Evolutionary conservation across 2,329 filamentous ascomycete genomes (phyloP).

Genomic region (Neonectria faginata): DNA sequence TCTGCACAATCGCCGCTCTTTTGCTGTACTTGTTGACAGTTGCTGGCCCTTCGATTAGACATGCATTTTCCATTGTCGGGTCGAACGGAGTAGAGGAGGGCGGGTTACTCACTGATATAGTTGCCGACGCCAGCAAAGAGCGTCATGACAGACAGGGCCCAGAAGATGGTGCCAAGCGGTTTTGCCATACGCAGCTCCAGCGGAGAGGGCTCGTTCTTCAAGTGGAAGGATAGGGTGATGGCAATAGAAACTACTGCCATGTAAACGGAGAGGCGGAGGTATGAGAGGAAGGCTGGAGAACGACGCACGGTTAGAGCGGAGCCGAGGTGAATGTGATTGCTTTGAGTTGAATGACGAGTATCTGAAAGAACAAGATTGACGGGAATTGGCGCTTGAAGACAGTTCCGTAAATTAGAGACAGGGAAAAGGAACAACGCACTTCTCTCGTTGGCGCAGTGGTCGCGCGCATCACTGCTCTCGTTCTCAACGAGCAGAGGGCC

Average conservation of each 20-base stretch:
- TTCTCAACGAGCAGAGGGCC: constrained; percentile 81
- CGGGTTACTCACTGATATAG: constrained; percentile 74
- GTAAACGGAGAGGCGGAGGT: constrained; percentile 88
- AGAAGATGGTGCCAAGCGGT: constrained; percentile 90
- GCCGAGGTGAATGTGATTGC: neutral
- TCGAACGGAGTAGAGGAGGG: neutral
- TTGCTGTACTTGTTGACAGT: constrained; percentile 84
- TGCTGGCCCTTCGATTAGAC: constrained; percentile 52
- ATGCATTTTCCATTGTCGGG: neutral
- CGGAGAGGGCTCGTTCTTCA: constrained; percentile 76
- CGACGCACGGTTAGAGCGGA: constrained; percentile 8
- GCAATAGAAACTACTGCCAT: constrained; percentile 91
- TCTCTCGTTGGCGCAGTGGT: constrained; percentile 83
- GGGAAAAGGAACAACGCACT: constrained; percentile 56
- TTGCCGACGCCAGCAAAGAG: constrained; percentile 83
- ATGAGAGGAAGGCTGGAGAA: constrained; percentile 80
- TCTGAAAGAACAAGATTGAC: neutral
- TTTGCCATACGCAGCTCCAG: constrained; percentile 82
- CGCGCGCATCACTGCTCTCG: constrained; percentile 77
- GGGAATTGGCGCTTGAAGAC: neutral
- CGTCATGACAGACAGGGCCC: constrained; percentile 82
- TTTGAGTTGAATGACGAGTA: neutral
- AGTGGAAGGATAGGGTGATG: constrained; percentile 92
- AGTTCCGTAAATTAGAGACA: neutral
- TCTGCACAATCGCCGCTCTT: constrained; percentile 86